These are phyloP conservation scores for Pyropia yezoensis DNA, from an alignment of 23 red algal species.

Conservation along the genomic window DNA sequence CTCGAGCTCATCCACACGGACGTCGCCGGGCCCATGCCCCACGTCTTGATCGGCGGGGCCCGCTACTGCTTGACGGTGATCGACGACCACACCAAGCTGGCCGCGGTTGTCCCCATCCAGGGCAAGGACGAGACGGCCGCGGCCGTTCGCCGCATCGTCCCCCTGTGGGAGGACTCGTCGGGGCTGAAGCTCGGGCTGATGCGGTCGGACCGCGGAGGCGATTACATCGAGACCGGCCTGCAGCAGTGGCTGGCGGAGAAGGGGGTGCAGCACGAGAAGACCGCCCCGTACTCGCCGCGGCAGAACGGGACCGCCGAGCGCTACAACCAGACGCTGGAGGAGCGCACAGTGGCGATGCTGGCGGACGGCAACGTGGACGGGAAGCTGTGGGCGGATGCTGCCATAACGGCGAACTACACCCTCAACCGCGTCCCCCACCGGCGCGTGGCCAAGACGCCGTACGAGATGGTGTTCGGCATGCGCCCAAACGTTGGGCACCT, in stretches of 20 bases:
- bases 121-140: conserved; percentile 8
- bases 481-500: conserved; percentile 9
- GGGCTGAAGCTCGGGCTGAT: neutral
- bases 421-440: conserved; percentile 14
- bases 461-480: conserved; percentile 5
- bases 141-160: conserved; percentile 14
- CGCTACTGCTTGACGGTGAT: conserved; percentile 11
- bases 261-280: conserved; percentile 17
- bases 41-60: conserved; percentile 3
- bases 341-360: conserved; percentile 23
- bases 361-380: neutral
- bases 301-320: conserved; percentile 26
- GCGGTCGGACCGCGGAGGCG: neutral
- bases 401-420: conserved; percentile 8
- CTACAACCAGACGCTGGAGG: conserved; percentile 19
- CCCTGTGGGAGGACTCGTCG: neutral
- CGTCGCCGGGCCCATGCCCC: conserved; percentile 13
- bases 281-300: conserved; percentile 18
- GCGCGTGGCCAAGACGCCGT: conserved; percentile 28
- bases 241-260: conserved; percentile 10
- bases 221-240: too few species aligned
- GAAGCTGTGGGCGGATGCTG: conserved; percentile 28
- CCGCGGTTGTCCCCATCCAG: conserved; percentile 1
- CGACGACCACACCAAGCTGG: conserved; percentile 4
- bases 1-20: conserved; percentile 8